Evolutionary conservation across 2,329 filamentous ascomycete genomes (phyloP), one percentile per base, ranked within the genome.

Genomic region (Fusarium illudens): DNA sequence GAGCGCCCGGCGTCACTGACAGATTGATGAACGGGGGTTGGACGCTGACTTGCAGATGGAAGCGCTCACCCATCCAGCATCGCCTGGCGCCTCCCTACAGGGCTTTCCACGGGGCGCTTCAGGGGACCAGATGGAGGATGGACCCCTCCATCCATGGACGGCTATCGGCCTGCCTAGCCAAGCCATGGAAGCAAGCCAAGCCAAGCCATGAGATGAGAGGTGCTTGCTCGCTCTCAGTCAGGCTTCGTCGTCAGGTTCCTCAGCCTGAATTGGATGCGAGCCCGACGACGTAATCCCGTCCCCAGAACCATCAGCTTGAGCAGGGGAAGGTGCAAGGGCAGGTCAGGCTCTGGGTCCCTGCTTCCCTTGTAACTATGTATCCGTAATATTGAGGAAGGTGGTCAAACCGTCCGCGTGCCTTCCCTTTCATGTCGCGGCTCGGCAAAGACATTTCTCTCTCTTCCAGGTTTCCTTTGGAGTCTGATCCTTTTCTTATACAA

Each of bases 1-100:
- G 46, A 36, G 46, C 55, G 54, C 54, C 53, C 36, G 19, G 65
- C 52, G 65, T 68, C 57, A 68, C 55, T 62, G 19, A 62, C 49
- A 27, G 20, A 25, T 27, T 34, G 11, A 22, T 19, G 6, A 36
- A 51, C 30, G 11, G 12, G 22, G 34, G 36, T 29, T 22, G n/a
- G 25, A 17, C 20, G 49, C 22, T 44, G 44, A 36, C n/a, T 32
- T 55, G 44, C 30, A 30, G 42, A 54, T 56, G 64, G 39, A 44
- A 44, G 39, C 39, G 22, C 39, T 44, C 20, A 15, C 17, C 34
- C 34, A 20, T 33, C 36, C 29, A 27, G 29, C 25, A 33, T 50
- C n/a, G n/a, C n/a, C 48, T 37, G 33, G 27, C 56, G 51, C 27
- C 27, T 36, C 48, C 20, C 27, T 33, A 53, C 58, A 42, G 49